Percentiles rank a stretch among this genome's conserved stretches.
Evolutionary conservation across 2,329 filamentous ascomycete species (phyloP).

Genomic region (Claviceps pazoutovae): DNA sequence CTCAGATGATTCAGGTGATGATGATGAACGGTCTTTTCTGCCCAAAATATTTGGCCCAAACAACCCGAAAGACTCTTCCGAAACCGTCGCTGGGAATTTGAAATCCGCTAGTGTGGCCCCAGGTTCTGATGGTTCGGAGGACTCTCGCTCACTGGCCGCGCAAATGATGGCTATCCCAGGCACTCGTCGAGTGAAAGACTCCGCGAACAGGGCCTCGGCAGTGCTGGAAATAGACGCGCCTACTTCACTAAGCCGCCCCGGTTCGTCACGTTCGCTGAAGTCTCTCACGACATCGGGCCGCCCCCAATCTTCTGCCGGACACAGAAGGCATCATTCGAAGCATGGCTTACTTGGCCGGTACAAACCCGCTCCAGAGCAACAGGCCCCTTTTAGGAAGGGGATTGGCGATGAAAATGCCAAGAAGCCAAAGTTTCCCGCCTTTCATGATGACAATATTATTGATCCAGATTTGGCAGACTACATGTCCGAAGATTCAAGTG

Average conservation of each 20-base stretch:
- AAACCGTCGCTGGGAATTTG: slow-evolving; percentile 3
- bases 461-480: slow-evolving; percentile 91
- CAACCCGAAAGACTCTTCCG: slow-evolving; percentile 6
- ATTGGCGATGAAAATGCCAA: slow-evolving; percentile 50
- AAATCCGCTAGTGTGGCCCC: slow-evolving; percentile 19
- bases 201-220: slow-evolving; percentile 65
- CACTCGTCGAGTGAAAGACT: slow-evolving; percentile 53
- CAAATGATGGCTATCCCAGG: slow-evolving; percentile 60
- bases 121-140: slow-evolving; percentile 28
- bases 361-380: slow-evolving; percentile 56
- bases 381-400: slow-evolving; percentile 73
- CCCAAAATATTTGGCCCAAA: slow-evolving; percentile 47
- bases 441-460: slow-evolving; percentile 97
- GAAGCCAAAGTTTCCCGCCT: slow-evolving; percentile 65
- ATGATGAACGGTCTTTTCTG: slow-evolving; percentile 60
- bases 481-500: slow-evolving; percentile 90
- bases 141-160: slow-evolving; percentile 43
- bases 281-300: slow-evolving; percentile 54
- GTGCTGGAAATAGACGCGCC: slow-evolving; percentile 73
- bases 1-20: slow-evolving; percentile 78
- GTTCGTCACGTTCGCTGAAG: slow-evolving; percentile 78
- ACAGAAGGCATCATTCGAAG: slow-evolving; percentile 77
- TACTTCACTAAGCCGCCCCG: slow-evolving; percentile 74
- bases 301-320: slow-evolving; percentile 58
- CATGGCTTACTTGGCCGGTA: slow-evolving; percentile 70